These are phyloP conservation scores for Trypanosomatidae sp. DNA, from an alignment of 208 protist genomes.

Conservation along the genomic window DNA sequence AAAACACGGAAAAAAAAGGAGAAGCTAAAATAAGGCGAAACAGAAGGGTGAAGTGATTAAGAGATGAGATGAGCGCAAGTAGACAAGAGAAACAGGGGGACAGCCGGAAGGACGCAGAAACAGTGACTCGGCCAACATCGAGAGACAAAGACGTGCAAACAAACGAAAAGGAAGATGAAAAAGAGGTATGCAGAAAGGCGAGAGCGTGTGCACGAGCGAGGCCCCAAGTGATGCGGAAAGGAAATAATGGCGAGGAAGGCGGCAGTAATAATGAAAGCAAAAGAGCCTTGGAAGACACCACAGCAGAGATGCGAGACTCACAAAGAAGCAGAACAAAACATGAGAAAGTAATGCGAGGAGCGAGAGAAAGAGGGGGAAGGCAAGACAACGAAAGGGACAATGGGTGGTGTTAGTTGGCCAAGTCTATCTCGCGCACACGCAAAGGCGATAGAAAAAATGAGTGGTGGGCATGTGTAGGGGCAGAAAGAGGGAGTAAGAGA, in stretches of 20 bases:
- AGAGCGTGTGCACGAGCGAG: neutral
- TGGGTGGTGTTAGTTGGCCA: neutral
- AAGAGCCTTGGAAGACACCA: neutral
- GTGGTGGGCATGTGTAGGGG: neutral
- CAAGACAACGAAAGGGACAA: neutral
- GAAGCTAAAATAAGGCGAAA: neutral
- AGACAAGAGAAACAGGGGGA: constrained; percentile 7
- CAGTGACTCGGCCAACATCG: constrained; percentile 6
- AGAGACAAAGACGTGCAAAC: neutral
- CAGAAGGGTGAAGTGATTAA: neutral
- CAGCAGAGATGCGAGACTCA: neutral
- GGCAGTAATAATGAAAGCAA: neutral
- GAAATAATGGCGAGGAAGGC: neutral
- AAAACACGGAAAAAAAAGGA: neutral
- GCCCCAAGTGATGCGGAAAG: no score
- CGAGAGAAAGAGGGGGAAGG: neutral
- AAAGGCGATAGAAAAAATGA: neutral
- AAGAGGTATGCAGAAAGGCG: neutral
- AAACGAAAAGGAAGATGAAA: constrained; percentile 5
- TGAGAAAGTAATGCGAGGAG: neutral
- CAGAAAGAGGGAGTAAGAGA: neutral
- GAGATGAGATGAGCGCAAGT: neutral
- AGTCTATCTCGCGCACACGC: neutral
- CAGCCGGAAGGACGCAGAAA: constrained; percentile 1
- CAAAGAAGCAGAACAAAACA: neutral